Conservation (phyloP, 2,329 filamentous ascomycete genomes). For the Venturia oleaginea region DNA sequence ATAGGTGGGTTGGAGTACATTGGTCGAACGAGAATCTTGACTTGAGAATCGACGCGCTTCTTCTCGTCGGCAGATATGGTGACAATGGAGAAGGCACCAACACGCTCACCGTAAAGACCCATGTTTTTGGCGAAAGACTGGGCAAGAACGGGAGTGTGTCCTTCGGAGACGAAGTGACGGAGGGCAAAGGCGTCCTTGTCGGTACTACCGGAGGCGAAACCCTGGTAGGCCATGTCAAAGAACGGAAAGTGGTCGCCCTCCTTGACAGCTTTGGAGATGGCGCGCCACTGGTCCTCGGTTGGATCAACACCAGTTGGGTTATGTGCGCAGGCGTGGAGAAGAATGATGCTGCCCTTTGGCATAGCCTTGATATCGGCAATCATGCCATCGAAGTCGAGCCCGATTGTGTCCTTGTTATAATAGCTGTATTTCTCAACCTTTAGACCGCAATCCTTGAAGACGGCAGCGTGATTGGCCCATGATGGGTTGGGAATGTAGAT, state of each 20-base stretch:
- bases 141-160: conserved; percentile 77
- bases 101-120: conserved; percentile 98
- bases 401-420: conserved; percentile 98
- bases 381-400: conserved; percentile 93
- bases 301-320: conserved; percentile 97
- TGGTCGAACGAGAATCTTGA: conserved; percentile 96
- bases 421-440: conserved; percentile 93
- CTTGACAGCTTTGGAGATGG: conserved; percentile 83
- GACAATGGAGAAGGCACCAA: conserved; percentile 91
- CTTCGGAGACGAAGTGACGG: conserved; percentile 85
- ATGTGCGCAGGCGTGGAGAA: conserved; percentile 95
- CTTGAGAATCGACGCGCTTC: conserved; percentile 90
- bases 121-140: conserved; percentile 99
- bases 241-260: conserved; percentile 82
- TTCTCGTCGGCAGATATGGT: conserved; percentile 79
- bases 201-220: conserved; percentile 87
- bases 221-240: conserved; percentile 99
- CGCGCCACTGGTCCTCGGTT: conserved; percentile 80
- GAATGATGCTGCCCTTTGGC: conserved; percentile 76
- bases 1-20: conserved; percentile 98
- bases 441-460: conserved; percentile 89
- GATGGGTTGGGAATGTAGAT: conserved; percentile 95
- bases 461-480: conserved; percentile 96
- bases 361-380: conserved; percentile 82
- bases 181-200: conserved; percentile 90